Conservation (phyloP, 345 rosid genomes). For the Diplotaxis tenuifolia region DNA sequence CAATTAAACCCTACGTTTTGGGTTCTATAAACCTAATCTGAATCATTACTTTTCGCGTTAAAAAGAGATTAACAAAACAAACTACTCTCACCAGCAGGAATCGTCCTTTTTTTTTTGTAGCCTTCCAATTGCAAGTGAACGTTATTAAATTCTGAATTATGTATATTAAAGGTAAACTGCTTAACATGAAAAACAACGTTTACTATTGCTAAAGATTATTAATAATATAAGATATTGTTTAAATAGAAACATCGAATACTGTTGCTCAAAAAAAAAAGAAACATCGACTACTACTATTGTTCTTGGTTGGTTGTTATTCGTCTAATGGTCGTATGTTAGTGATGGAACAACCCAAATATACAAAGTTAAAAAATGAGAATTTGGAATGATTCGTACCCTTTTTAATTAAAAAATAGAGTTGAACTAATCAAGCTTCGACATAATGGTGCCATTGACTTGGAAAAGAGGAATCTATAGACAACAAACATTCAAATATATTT, state of each 20-base stretch:
- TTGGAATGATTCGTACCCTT: conserved; percentile 18
- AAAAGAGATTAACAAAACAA: not conserved
- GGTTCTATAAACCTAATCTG: not conserved
- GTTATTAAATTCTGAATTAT: not conserved
- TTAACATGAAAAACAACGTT: not conserved
- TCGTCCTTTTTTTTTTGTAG: not conserved
- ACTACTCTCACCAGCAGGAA: not conserved
- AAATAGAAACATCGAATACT: too few species aligned
- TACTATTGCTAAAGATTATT: too few species aligned
- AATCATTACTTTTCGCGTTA: not conserved
- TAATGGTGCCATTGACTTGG: conserved; percentile 18
- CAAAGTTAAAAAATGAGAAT: not conserved
- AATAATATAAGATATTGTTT: too few species aligned
- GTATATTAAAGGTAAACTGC: not conserved
- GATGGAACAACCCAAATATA: conserved; percentile 8
- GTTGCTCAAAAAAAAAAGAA: too few species aligned
- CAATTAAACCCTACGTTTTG: conserved; percentile 9
- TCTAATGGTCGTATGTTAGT: not conserved
- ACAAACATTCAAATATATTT: not conserved
- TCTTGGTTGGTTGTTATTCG: conserved; percentile 16
- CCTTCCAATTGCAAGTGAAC: not conserved
- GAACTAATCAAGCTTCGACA: not conserved
- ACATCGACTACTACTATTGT: not conserved
- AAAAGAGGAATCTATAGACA: conserved; percentile 4
- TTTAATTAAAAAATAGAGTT: not conserved